Conservation (phyloP, 106 monocot species). For the Narthecium ossifragum region DNA sequence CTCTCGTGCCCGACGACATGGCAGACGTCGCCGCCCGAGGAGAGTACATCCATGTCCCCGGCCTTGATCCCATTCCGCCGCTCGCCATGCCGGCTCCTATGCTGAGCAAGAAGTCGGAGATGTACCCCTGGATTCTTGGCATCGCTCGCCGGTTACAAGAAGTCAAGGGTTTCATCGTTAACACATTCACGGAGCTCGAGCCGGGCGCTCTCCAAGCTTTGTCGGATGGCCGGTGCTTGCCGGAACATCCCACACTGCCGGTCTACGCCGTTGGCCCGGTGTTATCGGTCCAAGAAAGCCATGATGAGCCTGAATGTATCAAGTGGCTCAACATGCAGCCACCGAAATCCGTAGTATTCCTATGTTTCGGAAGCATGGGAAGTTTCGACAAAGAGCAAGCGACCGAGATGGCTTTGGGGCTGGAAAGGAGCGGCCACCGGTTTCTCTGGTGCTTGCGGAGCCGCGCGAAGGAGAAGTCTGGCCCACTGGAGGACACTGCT, state of each 20-base stretch:
- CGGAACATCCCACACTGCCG: conserved; percentile 1
- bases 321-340: conserved; percentile 46
- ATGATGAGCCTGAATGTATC: conserved; percentile 22
- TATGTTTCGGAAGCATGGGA: too few species aligned
- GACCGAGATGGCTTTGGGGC: neutral
- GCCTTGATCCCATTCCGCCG: conserved; percentile 18
- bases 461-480: neutral
- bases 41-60: conserved; percentile 12
- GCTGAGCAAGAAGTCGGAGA: conserved; percentile 7
- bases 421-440: neutral
- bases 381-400: neutral
- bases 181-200: conserved; percentile 25
- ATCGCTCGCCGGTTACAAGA: conserved; percentile 1
- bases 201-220: neutral
- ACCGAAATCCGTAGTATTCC: conserved; percentile 26
- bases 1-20: neutral
- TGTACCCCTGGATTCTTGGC: conserved; percentile 14
- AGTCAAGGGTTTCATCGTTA: conserved; percentile 29
- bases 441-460: neutral
- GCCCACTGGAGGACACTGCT: neutral
- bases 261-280: conserved; percentile 13
- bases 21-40: conserved; percentile 9
- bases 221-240: conserved; percentile 1
- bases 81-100: conserved; percentile 6
- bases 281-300: neutral